A percentile compares a stretch with the other conserved stretches of the same genome.
Evolutionary conservation across 371 early-diverging fungal genomes (phyloP).

Genomic region (Rhizomucor pusillus): DNA sequence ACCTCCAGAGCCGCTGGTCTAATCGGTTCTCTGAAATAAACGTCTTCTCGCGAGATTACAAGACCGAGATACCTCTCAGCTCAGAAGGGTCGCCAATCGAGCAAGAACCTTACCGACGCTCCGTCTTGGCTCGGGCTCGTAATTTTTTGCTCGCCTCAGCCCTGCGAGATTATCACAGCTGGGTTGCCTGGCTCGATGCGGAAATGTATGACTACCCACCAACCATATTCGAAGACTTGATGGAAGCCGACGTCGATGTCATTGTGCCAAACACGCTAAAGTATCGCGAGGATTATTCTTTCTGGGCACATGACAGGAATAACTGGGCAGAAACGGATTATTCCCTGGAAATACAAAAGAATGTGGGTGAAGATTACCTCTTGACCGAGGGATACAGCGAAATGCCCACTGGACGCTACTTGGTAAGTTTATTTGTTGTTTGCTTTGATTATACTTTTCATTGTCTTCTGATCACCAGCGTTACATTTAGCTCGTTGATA

Average conservation of each 20-base stretch:
- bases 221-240: slow-evolving; percentile 52
- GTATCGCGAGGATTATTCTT: slow-evolving; percentile 22
- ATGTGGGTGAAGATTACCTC: slow-evolving; percentile 32
- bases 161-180: slow-evolving; percentile 37
- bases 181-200: slow-evolving; percentile 60
- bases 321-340: slow-evolving; percentile 36
- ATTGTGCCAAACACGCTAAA: slow-evolving; percentile 57
- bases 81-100: slow-evolving; percentile 5
- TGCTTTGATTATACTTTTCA: background rate
- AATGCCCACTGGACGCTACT: slow-evolving; percentile 6
- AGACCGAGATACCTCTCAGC: too few relatives aligned
- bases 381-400: slow-evolving; percentile 26
- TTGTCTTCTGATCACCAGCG: slow-evolving; percentile 16
- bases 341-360: slow-evolving; percentile 46
- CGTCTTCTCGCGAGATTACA: slow-evolving; percentile 43
- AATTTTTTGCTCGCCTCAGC: slow-evolving; percentile 51
- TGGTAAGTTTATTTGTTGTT: slow-evolving; percentile 9
- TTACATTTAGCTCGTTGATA: slow-evolving; percentile 40
- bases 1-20: slow-evolving; percentile 9
- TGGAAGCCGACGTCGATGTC: slow-evolving; percentile 47
- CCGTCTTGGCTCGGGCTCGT: slow-evolving; percentile 52
- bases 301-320: slow-evolving; percentile 50
- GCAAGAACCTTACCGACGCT: slow-evolving; percentile 28
- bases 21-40: slow-evolving; percentile 37
- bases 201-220: slow-evolving; percentile 47